Evolutionary conservation across 202 grass and related monocot genomes (phyloP).

Genomic region (Zizania palustris): DNA sequence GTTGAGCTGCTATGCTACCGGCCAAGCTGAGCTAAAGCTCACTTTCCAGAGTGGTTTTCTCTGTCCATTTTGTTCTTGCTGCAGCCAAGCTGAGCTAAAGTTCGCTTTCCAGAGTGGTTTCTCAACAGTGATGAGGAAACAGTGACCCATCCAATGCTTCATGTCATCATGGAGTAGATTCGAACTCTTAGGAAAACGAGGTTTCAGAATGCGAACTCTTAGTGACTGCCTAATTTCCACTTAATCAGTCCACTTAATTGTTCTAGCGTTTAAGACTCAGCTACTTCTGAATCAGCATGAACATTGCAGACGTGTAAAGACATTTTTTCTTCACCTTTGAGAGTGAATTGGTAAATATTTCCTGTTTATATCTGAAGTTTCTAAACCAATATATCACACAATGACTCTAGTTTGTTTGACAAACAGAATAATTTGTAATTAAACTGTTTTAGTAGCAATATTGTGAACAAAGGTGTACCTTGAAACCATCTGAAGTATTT

Average conservation of each 20-base stretch:
- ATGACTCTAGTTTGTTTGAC: no score
- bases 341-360: no score
- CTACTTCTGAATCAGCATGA: not conserved
- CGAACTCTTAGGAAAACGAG: not conserved
- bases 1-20: not conserved
- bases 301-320: no score
- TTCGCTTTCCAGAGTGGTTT: conserved; percentile 3
- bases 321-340: no score
- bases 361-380: no score
- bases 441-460: no score
- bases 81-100: not conserved
- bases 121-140: conserved; percentile 5
- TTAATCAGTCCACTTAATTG: no score
- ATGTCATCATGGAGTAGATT: not conserved
- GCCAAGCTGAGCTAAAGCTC: not conserved
- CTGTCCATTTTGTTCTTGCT: conserved; percentile 1
- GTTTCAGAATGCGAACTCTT: not conserved
- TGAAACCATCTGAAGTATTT: no score
- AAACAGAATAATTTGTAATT: no score
- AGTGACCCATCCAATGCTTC: conserved; percentile 14
- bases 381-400: no score
- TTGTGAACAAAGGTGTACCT: no score
- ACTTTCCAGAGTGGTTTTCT: not conserved
- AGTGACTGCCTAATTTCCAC: conserved; percentile 9
- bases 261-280: no score